These are phyloP conservation scores for Neonectria neomacrospora DNA, from an alignment of 2,329 filamentous ascomycete genomes.

Conservation along the genomic window DNA sequence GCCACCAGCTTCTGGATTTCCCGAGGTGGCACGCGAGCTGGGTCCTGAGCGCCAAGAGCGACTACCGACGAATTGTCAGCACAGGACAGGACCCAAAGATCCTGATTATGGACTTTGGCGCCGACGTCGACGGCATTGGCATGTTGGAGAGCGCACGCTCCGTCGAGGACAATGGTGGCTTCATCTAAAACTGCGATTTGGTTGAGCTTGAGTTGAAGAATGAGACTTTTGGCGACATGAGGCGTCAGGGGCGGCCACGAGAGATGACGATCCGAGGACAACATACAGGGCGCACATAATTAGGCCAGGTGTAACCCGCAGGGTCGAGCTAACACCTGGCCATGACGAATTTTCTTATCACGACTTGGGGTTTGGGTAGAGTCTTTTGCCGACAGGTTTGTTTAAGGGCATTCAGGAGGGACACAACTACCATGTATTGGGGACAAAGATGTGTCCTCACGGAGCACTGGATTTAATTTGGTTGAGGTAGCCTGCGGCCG, in stretches of 20 bases:
- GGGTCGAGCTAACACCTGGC: constrained; percentile 17
- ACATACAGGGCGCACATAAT: constrained; percentile 24
- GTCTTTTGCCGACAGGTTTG: constrained; percentile 22
- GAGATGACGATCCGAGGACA: constrained; percentile 17
- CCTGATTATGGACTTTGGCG: constrained; percentile 91
- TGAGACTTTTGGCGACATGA: constrained; percentile 5
- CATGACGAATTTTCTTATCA: constrained; percentile 34
- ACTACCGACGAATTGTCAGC: constrained; percentile 93
- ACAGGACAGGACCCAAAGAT: constrained; percentile 95
- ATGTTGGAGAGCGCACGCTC: constrained; percentile 61
- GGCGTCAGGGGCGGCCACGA: constrained; percentile 11
- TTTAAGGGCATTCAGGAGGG: constrained; percentile 27
- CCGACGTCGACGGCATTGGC: constrained; percentile 67
- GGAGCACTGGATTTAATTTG: constrained; percentile 36
- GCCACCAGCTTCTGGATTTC: constrained; percentile 82
- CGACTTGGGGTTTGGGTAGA: constrained; percentile 38
- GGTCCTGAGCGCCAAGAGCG: constrained; percentile 95
- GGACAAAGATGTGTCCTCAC: constrained; percentile 37
- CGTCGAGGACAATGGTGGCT: constrained; percentile 33
- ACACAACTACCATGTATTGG: constrained; percentile 29
- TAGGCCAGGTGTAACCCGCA: constrained; percentile 18
- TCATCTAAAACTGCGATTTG: constrained; percentile 39
- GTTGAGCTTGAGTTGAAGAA: constrained; percentile 4
- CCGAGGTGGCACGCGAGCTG: constrained; percentile 97
- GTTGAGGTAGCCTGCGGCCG: constrained; percentile 17